A percentile compares a stretch with the other conserved stretches of the same genome.
Conservation (phyloP, 2,329 filamentous ascomycete species). For the Aspergillus flavus region DNA sequence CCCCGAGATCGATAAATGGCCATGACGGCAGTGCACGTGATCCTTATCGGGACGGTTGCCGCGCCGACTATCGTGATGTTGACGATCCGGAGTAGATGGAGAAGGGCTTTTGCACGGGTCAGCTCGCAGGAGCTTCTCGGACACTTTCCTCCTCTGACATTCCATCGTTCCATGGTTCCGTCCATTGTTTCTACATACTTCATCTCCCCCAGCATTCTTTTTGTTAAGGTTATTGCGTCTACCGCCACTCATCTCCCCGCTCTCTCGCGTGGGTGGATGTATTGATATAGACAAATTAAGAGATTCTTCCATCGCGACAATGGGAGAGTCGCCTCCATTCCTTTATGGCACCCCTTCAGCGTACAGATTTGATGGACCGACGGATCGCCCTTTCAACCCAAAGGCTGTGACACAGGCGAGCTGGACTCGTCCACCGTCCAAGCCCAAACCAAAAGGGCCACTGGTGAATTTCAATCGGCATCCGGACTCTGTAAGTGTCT, state of each 20-base stretch:
- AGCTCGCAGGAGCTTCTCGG: not conserved
- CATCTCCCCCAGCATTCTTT: conserved; percentile 22
- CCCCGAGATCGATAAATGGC: not conserved
- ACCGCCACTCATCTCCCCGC: conserved; percentile 27
- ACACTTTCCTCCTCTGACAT: conserved; percentile 12
- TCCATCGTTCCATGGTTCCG: conserved; percentile 13
- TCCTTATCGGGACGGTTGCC: conserved; percentile 19
- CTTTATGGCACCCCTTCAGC: conserved; percentile 66
- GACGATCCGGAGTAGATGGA: not conserved
- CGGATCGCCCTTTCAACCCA: conserved; percentile 73
- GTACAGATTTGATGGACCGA: conserved; percentile 56
- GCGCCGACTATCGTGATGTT: conserved; percentile 14
- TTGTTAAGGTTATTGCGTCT: conserved; percentile 11
- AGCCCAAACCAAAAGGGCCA: conserved; percentile 71
- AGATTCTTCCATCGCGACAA: conserved; percentile 35
- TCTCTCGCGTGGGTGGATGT: conserved; percentile 43
- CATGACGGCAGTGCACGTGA: conserved; percentile 19
- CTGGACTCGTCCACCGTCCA: conserved; percentile 63
- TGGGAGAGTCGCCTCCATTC: conserved; percentile 67
- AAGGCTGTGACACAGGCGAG: conserved; percentile 82
- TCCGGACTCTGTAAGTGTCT: conserved; percentile 68
- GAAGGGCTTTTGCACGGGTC: not conserved
- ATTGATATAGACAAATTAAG: conserved; percentile 15
- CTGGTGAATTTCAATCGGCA: conserved; percentile 82
- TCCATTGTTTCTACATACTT: not conserved